Evolutionary conservation across 139 green algal genomes (phyloP).

Genomic region (Chlamydomonas sp.): DNA sequence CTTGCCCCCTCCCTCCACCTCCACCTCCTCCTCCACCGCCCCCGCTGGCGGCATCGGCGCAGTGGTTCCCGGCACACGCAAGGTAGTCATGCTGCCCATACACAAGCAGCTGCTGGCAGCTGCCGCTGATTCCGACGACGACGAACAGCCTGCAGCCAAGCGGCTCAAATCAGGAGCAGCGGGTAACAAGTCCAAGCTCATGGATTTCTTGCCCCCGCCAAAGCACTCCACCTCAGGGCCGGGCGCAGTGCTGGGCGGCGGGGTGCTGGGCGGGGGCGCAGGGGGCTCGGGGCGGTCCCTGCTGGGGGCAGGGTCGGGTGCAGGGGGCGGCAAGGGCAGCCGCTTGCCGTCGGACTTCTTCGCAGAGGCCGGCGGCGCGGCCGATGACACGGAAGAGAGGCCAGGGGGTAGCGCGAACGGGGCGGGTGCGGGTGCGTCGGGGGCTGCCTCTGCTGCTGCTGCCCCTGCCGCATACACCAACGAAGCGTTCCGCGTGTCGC

Average conservation of each 20-base stretch:
- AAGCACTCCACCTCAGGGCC: conserved; percentile 37
- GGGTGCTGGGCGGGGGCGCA: neutral
- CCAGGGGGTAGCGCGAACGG: neutral
- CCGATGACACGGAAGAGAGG: neutral
- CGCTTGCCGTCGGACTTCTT: conserved; percentile 7
- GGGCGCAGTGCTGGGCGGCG: conserved; percentile 14
- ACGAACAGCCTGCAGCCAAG: conserved; percentile 48
- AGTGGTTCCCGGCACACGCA: conserved; percentile 5
- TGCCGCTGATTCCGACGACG: conserved; percentile 44
- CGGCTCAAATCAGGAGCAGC: neutral
- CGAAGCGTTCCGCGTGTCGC: neutral
- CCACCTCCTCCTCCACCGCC: neutral
- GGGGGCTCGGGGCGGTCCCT: neutral
- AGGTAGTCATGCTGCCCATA: conserved; percentile 45
- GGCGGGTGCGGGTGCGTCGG: too few relatives aligned
- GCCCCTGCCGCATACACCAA: conserved; percentile 5
- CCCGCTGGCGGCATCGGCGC: neutral
- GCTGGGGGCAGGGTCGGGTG: conserved; percentile 1
- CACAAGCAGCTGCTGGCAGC: conserved; percentile 50
- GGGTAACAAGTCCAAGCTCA: conserved; percentile 45
- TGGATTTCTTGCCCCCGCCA: conserved; percentile 71
- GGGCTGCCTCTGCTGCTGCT: neutral
- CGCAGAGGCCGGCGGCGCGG: neutral
- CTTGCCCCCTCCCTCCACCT: neutral
- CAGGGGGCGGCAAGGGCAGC: neutral